Evolutionary conservation across 306 rosid genomes (phyloP).

Genomic region (Carpinus viminea): DNA sequence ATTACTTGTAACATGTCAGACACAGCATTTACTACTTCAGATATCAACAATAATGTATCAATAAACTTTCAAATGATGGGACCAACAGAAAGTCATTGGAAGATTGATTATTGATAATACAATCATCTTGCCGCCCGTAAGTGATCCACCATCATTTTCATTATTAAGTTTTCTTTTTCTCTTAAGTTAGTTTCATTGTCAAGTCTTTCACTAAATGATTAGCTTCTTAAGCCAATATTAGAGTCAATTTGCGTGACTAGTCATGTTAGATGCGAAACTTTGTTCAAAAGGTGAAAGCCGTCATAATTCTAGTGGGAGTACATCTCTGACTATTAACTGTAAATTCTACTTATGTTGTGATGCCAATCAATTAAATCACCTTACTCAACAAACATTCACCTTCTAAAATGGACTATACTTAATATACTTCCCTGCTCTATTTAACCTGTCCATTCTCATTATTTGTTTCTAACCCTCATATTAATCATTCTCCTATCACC

Average conservation of each 20-base stretch:
- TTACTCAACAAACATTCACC: not conserved
- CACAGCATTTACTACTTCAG: not conserved
- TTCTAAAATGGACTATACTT: not conserved
- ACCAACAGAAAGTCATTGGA: not conserved
- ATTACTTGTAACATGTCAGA: not conserved
- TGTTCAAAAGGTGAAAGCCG: not conserved
- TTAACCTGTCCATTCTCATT: not conserved
- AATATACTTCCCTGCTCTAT: not conserved
- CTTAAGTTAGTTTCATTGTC: not conserved
- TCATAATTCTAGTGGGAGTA: not conserved
- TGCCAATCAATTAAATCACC: not conserved
- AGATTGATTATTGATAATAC: not conserved
- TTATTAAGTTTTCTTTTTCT: not conserved
- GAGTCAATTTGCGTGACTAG: not conserved
- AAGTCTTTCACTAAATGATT: not conserved
- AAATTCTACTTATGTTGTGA: not conserved
- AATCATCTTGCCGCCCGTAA: not conserved
- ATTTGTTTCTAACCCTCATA: not conserved
- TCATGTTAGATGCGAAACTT: not conserved
- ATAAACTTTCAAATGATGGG: not conserved
- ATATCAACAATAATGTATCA: not conserved
- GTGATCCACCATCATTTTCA: not conserved
- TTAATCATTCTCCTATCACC: slow-evolving; percentile 7
- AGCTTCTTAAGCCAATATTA: not conserved
- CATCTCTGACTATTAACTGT: not conserved